Evolutionary conservation across 2,329 filamentous ascomycete genomes (phyloP).

Genomic region (Calonectria ilicicola): DNA sequence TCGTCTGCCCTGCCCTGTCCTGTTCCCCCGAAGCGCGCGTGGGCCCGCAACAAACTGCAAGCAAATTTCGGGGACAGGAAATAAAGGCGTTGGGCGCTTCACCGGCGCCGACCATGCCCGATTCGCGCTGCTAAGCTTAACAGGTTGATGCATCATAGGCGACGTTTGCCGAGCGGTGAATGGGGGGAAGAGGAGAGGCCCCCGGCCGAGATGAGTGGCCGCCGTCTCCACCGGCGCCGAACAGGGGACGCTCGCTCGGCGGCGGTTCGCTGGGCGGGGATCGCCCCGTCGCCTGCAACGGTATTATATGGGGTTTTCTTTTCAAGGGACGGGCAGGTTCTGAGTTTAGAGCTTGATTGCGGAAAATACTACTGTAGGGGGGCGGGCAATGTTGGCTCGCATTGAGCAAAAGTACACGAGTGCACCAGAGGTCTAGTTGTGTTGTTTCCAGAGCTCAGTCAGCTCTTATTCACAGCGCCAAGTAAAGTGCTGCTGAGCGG

Average conservation of each 20-base stretch:
- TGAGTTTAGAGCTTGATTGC: neutral
- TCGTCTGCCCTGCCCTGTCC: neutral
- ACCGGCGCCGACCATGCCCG: neutral
- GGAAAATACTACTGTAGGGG: neutral
- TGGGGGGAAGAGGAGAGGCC: neutral
- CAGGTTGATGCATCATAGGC: neutral
- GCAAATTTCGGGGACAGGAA: neutral
- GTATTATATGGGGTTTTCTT: neutral
- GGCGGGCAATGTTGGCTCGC: neutral
- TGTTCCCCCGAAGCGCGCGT: neutral
- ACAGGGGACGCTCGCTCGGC: neutral
- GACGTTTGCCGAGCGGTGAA: neutral
- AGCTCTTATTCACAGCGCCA: neutral
- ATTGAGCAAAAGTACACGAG: neutral
- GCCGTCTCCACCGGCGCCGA: neutral
- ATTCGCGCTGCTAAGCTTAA: constrained; percentile 14
- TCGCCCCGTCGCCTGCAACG: neutral
- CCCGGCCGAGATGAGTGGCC: constrained; percentile 6
- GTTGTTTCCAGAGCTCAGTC: no score
- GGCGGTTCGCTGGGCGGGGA: neutral
- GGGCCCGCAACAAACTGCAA: neutral
- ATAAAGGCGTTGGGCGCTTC: neutral
- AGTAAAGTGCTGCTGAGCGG: neutral
- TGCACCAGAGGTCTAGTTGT: no score
- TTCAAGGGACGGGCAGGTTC: neutral